Percentiles rank a stretch among this genome's conserved stretches.
Evolutionary conservation across 75 land plant species (phyloP).

Genomic region (Chamaecyparis obtusa): DNA sequence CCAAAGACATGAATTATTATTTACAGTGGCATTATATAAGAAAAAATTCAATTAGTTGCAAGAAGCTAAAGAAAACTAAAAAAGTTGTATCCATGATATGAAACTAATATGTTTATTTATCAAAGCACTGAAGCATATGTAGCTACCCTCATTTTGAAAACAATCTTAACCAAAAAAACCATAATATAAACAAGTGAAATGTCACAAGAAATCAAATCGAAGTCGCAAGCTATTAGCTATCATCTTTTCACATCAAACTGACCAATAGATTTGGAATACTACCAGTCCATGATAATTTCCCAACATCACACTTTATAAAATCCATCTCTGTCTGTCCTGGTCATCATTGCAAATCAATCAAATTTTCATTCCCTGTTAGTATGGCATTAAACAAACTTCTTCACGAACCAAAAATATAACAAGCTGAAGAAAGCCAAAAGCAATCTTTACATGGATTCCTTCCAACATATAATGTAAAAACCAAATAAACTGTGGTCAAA

Average conservation of each 20-base stretch:
- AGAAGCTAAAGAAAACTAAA: background rate
- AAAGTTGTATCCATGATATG: background rate
- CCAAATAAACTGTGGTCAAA: too few relatives aligned
- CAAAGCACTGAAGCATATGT: background rate
- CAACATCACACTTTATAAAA: conserved; percentile 57
- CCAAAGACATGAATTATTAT: background rate
- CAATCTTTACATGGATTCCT: background rate
- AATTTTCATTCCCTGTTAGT: conserved; percentile 1
- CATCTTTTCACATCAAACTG: background rate
- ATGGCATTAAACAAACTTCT: background rate
- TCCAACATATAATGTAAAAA: background rate
- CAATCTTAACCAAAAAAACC: background rate
- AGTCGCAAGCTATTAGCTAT: background rate
- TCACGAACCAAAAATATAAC: background rate
- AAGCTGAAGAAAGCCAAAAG: background rate
- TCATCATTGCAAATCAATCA: background rate
- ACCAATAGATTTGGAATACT: background rate
- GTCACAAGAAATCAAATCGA: background rate
- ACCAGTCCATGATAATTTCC: conserved; percentile 61
- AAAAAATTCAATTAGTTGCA: background rate
- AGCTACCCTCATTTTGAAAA: background rate
- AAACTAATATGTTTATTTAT: background rate
- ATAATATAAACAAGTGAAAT: background rate
- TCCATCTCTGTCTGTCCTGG: conserved; percentile 62
- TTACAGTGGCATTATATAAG: background rate